Base-by-base conservation (phyloP, 192 early-diverging fungal species). In the Allomyces javanicus region DNA sequence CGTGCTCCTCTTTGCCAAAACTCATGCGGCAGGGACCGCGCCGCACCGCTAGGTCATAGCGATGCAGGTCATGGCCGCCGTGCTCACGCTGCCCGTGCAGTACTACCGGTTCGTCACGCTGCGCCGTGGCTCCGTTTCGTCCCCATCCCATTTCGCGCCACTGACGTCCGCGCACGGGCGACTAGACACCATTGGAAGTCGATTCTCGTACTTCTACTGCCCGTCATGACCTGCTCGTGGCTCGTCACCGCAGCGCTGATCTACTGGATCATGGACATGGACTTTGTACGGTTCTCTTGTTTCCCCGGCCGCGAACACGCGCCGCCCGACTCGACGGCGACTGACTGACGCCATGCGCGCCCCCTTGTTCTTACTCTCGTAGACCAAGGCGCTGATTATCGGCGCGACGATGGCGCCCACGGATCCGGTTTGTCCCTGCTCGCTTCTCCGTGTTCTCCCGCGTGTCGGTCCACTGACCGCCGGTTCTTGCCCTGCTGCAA, bases 331-430 rank as follows among this genome's bases (percentile, higher is more conserved):
- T 40, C 33, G 33, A 40, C 7, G 33, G 33, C 33, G 33, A 40
- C 33, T 40, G 7, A 40, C 33, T 40, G 33, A 40, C 33, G 33
- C 33, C 33, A 40, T 40, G 33, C 7, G 33, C 33, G 33, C 33
- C 33, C 33, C 33, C 33, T 40, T 40, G 33, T 40, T 40, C 33
- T 40, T 40, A 0, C 0, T 40, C 4, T 9, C 24, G 23, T 76
- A 89, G 78, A 61, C 88, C 19, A 82, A 89, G 24, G 76, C 86
- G 1, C 72, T 96, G 64, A 78, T 87, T 24, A 83, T 96, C 33
- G 85, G 86, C 10, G 84, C 93, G 0, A 92, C 89, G 67, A 73
- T 89, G 21, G 86, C 92, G 10, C 93, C 94, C 3, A 97, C 94
- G 0, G 94, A 97, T 73, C 94, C 94, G 0, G 92, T 96, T 40